Conservation (phyloP, 345 rosid species). For the Raphanus sativus region DNA sequence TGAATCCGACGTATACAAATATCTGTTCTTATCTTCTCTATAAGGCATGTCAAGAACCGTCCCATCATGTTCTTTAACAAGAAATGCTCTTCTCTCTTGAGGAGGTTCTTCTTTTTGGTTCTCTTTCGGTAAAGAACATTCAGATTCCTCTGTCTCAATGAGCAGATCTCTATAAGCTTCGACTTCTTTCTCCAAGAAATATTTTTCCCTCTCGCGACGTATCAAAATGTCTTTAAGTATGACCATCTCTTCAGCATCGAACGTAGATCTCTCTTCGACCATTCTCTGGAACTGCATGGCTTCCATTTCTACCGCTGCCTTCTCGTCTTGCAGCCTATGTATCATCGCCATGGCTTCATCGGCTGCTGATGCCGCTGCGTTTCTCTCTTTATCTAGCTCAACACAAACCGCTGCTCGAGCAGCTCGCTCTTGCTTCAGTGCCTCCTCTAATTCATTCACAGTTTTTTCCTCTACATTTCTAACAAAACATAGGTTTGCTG, state of each 20-base stretch:
- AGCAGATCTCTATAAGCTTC: constrained; percentile 54
- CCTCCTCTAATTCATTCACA: constrained; percentile 44
- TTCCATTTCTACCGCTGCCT: constrained; percentile 65
- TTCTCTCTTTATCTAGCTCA: constrained; percentile 78
- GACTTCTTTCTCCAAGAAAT: constrained; percentile 72
- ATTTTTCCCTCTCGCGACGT: constrained; percentile 68
- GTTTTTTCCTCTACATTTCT: constrained; percentile 30
- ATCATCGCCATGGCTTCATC: constrained; percentile 87
- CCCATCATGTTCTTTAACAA: constrained; percentile 46
- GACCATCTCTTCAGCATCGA: constrained; percentile 71
- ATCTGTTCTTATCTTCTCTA: constrained; percentile 13
- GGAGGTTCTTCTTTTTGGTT: constrained; percentile 17
- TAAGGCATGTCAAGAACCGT: constrained; percentile 36
- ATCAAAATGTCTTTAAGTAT: constrained; percentile 73
- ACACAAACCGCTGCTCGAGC: constrained; percentile 51
- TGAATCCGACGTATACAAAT: constrained; percentile 35
- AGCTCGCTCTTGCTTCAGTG: constrained; percentile 46
- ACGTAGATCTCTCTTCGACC: constrained; percentile 74
- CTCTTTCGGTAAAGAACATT: constrained; percentile 24
- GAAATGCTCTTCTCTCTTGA: constrained; percentile 39
- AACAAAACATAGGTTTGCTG: constrained; percentile 21
- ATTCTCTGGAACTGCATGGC: constrained; percentile 75
- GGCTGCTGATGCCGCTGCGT: constrained; percentile 69
- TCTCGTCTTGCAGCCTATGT: constrained; percentile 66
- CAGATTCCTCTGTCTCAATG: constrained; percentile 39